These are phyloP conservation scores for Oryza glaberrima DNA, from an alignment of 176 grass and related monocot genomes.

Conservation along the genomic window DNA sequence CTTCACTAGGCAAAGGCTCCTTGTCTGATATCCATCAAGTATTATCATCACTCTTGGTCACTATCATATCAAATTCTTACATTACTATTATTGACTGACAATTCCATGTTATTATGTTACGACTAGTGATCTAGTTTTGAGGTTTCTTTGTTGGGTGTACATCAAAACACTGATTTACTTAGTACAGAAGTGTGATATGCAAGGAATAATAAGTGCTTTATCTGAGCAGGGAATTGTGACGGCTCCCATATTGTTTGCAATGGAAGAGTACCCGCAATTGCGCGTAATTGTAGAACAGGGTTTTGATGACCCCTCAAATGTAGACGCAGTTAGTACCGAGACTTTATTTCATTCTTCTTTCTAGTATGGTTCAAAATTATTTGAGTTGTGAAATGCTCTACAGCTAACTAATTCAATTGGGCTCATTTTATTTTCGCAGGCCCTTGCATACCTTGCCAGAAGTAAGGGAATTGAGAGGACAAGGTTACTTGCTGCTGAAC, in stretches of 20 bases:
- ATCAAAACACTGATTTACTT: neutral
- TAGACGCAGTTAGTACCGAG: constrained; percentile 53
- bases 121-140: neutral
- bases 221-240: constrained; percentile 75
- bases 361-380: neutral
- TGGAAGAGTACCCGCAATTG: constrained; percentile 80
- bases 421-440: constrained; percentile 31
- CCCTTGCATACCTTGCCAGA: constrained; percentile 47
- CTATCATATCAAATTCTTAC: neutral
- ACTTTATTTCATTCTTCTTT: neutral
- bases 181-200: neutral
- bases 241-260: constrained; percentile 81
- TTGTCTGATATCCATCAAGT: constrained; percentile 85
- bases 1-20: constrained; percentile 78
- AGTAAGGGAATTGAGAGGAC: constrained; percentile 66
- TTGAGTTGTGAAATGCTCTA: constrained; percentile 7
- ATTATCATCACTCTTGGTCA: constrained; percentile 37
- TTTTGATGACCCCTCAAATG: constrained; percentile 65
- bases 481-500: constrained; percentile 50
- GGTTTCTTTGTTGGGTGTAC: neutral
- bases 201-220: constrained; percentile 14
- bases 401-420: neutral
- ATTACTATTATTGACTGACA: neutral
- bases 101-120: neutral
- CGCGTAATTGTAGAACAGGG: constrained; percentile 62